A percentile compares a stretch with the other conserved stretches of the same genome.
Evolutionary conservation across 306 rosid genomes (phyloP).

Genomic region (Purshia tridentata): DNA sequence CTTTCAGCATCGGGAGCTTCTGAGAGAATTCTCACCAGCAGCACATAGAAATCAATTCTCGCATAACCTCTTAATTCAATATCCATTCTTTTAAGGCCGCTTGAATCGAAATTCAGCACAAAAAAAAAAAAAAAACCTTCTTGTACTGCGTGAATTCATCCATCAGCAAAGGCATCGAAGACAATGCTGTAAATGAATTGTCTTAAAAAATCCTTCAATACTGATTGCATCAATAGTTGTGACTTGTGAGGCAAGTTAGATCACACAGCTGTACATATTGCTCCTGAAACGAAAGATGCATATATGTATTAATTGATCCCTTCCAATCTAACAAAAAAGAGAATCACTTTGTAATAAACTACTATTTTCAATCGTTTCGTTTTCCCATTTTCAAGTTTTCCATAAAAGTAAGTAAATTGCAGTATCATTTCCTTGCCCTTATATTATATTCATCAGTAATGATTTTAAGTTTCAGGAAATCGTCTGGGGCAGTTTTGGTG

Average conservation of each 20-base stretch:
- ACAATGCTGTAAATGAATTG: not conserved
- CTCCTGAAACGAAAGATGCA: slow-evolving; percentile 42
- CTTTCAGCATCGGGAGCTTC: not conserved
- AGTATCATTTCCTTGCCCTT: not conserved
- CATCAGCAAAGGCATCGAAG: slow-evolving; percentile 5
- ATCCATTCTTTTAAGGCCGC: slow-evolving; percentile 20
- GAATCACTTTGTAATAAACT: too few relatives aligned
- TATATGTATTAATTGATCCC: not conserved
- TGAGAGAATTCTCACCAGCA: slow-evolving; percentile 22
- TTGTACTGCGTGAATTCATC: not conserved
- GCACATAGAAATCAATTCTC: slow-evolving; percentile 1
- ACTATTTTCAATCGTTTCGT: too few relatives aligned
- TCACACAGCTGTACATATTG: slow-evolving; percentile 66
- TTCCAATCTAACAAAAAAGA: too few relatives aligned
- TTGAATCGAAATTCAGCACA: slow-evolving; percentile 27
- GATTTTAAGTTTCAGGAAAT: slow-evolving; percentile 1
- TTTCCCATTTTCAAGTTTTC: not conserved
- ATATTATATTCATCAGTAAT: not conserved
- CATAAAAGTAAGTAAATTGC: not conserved
- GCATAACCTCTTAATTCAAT: slow-evolving; percentile 12
- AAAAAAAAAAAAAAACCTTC: not conserved
- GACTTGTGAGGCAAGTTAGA: slow-evolving; percentile 19
- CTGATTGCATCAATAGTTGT: not conserved
- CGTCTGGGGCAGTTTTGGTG: not conserved
- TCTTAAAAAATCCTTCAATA: slow-evolving; percentile 8